A percentile compares a stretch with the other conserved stretches of the same genome.
These are phyloP conservation scores for Aspergillus ochraceoroseus DNA, from an alignment of 2,329 filamentous ascomycete species.

Conservation along the genomic window DNA sequence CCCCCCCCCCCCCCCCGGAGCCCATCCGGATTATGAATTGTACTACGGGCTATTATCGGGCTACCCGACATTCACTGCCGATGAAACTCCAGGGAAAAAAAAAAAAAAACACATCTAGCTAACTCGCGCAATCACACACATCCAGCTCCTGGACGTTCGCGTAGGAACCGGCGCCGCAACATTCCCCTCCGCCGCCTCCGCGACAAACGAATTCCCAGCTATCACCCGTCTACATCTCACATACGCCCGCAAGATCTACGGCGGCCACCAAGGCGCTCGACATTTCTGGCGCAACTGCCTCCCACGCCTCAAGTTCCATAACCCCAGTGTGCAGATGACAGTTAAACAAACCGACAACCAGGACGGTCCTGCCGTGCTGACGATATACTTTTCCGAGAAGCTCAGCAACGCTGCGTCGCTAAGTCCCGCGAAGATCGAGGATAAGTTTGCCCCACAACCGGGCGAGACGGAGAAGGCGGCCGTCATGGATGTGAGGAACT, in stretches of 20 bases:
- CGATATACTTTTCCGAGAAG: slow-evolving; percentile 41
- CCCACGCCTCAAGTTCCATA: slow-evolving; percentile 88
- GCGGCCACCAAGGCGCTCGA: slow-evolving; percentile 50
- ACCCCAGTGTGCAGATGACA: slow-evolving; percentile 77
- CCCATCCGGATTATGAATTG: too few species aligned
- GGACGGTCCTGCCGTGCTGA: slow-evolving; percentile 37
- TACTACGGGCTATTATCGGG: too few species aligned
- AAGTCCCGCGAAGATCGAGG: slow-evolving; percentile 24
- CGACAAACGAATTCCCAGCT: slow-evolving; percentile 34
- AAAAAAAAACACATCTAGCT: too few species aligned
- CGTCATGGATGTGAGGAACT: slow-evolving; percentile 38
- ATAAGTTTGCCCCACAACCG: slow-evolving; percentile 35
- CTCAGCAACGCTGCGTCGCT: slow-evolving; percentile 29
- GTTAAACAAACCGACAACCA: slow-evolving; percentile 64
- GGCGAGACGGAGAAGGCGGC: slow-evolving; percentile 31
- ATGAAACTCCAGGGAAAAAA: too few species aligned
- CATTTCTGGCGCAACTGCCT: slow-evolving; percentile 85
- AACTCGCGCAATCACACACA: not conserved
- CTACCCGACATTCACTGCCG: too few species aligned
- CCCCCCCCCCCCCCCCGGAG: too few species aligned
- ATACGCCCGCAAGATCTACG: slow-evolving; percentile 43
- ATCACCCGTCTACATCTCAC: slow-evolving; percentile 44
- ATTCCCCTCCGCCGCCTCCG: slow-evolving; percentile 52
- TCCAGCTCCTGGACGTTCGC: slow-evolving; percentile 68
- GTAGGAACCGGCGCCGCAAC: slow-evolving; percentile 78